A percentile compares a stretch with the other conserved stretches of the same genome.
phyloP scores from a whole-genome alignment of 2,329 filamentous ascomycete species.

The Xylaria arbuscula region DNA sequence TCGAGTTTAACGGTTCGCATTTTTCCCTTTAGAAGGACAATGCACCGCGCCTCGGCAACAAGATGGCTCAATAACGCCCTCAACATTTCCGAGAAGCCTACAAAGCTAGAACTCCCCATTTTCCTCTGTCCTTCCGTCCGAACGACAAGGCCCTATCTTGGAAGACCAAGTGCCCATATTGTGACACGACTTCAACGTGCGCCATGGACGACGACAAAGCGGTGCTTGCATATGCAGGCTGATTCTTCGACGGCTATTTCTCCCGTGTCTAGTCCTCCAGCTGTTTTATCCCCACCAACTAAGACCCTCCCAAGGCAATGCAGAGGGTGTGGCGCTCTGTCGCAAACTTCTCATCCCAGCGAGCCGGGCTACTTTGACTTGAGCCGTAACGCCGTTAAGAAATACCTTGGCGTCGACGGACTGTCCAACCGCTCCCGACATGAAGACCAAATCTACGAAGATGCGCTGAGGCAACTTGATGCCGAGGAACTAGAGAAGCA shows the following conservation, averaged over 20 bases:
- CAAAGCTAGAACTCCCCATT: conserved; percentile 55
- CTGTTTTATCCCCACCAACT: conserved; percentile 18
- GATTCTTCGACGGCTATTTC: conserved; percentile 29
- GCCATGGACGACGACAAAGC: conserved; percentile 43
- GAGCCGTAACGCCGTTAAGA: conserved; percentile 61
- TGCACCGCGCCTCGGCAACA: conserved; percentile 59
- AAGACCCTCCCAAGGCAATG: conserved; percentile 66
- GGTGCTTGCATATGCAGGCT: conserved; percentile 48
- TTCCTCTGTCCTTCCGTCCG: conserved; percentile 61
- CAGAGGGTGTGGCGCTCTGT: conserved; percentile 72
- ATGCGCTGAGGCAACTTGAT: conserved; percentile 58
- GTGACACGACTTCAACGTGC: conserved; percentile 31
- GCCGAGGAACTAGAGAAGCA: conserved; percentile 56
- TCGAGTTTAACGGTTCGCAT: neutral
- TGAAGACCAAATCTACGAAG: conserved; percentile 61
- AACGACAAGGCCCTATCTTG: conserved; percentile 8
- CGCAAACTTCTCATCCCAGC: conserved; percentile 64
- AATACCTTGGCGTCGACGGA: conserved; percentile 57
- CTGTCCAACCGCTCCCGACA: conserved; percentile 42
- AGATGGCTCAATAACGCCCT: conserved; percentile 58
- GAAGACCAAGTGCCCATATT: conserved; percentile 31
- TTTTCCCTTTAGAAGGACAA: conserved; percentile 40
- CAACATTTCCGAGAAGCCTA: conserved; percentile 54
- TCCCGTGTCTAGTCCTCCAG: conserved; percentile 19
- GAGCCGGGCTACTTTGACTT: conserved; percentile 68